Conservation (phyloP, 2,329 filamentous ascomycete genomes). For the Talaromyces sp. region DNA sequence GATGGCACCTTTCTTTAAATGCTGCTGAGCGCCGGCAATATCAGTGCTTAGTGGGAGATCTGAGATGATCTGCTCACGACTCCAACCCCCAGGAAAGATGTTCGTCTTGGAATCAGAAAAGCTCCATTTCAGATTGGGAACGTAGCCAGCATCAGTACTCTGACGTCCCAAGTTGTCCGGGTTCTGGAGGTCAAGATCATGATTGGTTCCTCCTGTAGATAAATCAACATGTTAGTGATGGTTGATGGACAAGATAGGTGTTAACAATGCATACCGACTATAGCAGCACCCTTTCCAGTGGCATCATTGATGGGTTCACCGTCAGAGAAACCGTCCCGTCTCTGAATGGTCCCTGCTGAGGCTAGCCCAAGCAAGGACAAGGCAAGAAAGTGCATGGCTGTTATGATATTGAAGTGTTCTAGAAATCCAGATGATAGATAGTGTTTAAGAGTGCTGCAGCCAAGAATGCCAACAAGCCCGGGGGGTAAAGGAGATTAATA, state of each 20-base stretch:
- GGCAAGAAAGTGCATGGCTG: constrained; percentile 1
- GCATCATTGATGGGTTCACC: constrained; percentile 53
- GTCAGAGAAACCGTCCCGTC: constrained; percentile 38
- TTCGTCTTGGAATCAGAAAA: constrained; percentile 64
- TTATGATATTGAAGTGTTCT: background rate
- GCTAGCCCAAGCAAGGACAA: constrained; percentile 14
- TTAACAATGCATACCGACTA: constrained; percentile 46
- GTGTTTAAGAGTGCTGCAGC: background rate
- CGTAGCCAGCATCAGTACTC: constrained; percentile 57
- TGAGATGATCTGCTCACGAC: constrained; percentile 61
- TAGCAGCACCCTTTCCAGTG: constrained; percentile 54
- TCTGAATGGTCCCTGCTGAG: constrained; percentile 15
- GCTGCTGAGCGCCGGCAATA: constrained; percentile 64
- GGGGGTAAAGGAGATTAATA: background rate
- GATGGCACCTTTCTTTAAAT: constrained; percentile 61
- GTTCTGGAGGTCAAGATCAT: constrained; percentile 56
- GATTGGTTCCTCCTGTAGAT: constrained; percentile 57
- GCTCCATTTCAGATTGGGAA: constrained; percentile 65
- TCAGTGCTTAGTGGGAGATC: constrained; percentile 62
- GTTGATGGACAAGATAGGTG: background rate
- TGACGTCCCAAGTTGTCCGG: constrained; percentile 60
- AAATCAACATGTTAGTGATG: constrained; percentile 4
- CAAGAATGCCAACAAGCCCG: background rate
- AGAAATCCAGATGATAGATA: background rate
- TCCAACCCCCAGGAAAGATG: constrained; percentile 61